These are phyloP conservation scores for Pleurotus djamor DNA, from an alignment of 768 basidiomycete genomes.

Conservation along the genomic window DNA sequence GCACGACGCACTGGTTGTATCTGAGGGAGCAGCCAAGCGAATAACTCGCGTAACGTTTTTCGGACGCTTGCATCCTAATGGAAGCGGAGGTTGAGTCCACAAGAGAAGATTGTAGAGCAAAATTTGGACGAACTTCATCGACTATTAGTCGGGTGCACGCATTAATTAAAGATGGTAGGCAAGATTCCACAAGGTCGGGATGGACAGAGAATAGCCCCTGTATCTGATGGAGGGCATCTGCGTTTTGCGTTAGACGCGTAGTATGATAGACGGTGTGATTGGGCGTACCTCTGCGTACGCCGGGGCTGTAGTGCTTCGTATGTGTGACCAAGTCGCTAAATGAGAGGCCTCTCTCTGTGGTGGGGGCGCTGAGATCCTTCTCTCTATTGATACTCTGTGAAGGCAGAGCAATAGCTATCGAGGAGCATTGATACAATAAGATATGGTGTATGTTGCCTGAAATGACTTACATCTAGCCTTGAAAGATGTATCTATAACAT, in stretches of 20 bases:
- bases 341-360: constrained; percentile 73
- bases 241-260: background rate
- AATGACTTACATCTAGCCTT: constrained; percentile 79
- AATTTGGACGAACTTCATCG: constrained; percentile 80
- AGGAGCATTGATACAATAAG: constrained; percentile 12
- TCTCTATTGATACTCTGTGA: constrained; percentile 71
- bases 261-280: background rate
- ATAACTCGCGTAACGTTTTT: constrained; percentile 65
- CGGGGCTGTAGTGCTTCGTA: constrained; percentile 80
- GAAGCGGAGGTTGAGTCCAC: too few relatives aligned
- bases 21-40: constrained; percentile 70
- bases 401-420: constrained; percentile 84
- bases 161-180: constrained; percentile 54
- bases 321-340: constrained; percentile 77
- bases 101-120: too few relatives aligned
- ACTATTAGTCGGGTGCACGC: constrained; percentile 69
- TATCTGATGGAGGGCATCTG: constrained; percentile 74
- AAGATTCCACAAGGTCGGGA: constrained; percentile 49
- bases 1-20: constrained; percentile 48
- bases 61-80: constrained; percentile 77
- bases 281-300: constrained; percentile 65
- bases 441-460: background rate
- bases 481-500: constrained; percentile 95
- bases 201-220: constrained; percentile 69
- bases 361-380: constrained; percentile 56